Evolutionary conservation across 768 basidiomycete genomes (phyloP).

Genomic region (Rhodotorula diobovata): DNA sequence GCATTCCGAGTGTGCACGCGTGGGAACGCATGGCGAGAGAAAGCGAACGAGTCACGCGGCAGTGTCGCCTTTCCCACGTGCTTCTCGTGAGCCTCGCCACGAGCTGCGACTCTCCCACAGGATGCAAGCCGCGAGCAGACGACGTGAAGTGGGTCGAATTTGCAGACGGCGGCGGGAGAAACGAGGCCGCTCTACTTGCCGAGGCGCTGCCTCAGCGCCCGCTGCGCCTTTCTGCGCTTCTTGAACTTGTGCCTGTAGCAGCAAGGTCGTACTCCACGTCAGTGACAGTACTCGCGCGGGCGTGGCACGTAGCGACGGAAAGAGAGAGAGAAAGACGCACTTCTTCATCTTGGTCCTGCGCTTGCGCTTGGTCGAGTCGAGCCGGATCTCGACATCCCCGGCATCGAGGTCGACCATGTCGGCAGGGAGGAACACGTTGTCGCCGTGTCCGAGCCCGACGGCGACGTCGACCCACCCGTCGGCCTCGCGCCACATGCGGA

Average conservation of each 20-base stretch:
- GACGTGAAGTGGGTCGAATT: not conserved
- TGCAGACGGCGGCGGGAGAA: not conserved
- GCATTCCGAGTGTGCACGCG: not conserved
- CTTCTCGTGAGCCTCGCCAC: too few species aligned
- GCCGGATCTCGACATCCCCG: not conserved
- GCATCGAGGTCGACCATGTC: slow-evolving; percentile 34
- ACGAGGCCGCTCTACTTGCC: slow-evolving; percentile 19
- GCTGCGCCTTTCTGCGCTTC: slow-evolving; percentile 41
- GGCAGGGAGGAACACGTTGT: slow-evolving; percentile 31
- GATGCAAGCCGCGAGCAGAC: too few species aligned
- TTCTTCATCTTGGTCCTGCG: slow-evolving; percentile 32
- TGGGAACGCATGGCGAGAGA: too few species aligned
- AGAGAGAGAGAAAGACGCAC: not conserved
- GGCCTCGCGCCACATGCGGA: slow-evolving; percentile 30
- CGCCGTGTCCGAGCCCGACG: not conserved
- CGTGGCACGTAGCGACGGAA: too few species aligned
- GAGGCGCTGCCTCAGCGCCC: slow-evolving; percentile 29
- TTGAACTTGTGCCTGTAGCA: slow-evolving; percentile 35
- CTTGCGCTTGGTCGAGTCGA: slow-evolving; percentile 38
- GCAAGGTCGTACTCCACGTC: not conserved
- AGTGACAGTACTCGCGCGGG: too few species aligned
- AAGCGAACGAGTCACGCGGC: too few species aligned
- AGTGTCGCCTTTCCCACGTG: too few species aligned
- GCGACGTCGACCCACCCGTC: slow-evolving; percentile 21
- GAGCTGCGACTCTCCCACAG: too few species aligned